Evolutionary conservation across 176 grass and related monocot genomes (phyloP).

Genomic region (Avena eriantha): DNA sequence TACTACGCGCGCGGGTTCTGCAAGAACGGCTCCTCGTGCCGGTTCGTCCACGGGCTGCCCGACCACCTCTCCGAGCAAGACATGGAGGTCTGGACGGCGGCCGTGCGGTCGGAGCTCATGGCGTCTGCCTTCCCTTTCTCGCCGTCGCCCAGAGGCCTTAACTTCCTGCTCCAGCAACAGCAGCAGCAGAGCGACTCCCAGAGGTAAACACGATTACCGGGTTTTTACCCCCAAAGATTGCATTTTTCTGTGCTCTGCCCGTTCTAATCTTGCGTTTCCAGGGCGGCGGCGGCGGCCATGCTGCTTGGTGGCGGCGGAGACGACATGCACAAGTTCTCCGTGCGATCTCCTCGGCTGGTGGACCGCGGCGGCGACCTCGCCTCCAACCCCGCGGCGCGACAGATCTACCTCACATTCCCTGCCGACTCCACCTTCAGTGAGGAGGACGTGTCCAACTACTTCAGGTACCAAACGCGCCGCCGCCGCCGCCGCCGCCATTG

Average conservation of each 20-base stretch:
- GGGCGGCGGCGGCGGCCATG: slow-evolving; percentile 60
- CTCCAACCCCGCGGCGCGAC: slow-evolving; percentile 56
- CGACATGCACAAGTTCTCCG: slow-evolving; percentile 59
- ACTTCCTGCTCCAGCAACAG: slow-evolving; percentile 56
- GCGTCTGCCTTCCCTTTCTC: slow-evolving; percentile 71
- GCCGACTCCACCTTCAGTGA: slow-evolving; percentile 86
- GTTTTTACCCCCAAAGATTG: slow-evolving; percentile 9
- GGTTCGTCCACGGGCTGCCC: slow-evolving; percentile 50
- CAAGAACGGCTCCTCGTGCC: slow-evolving; percentile 60
- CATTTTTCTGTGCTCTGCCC: not conserved
- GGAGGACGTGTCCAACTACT: slow-evolving; percentile 87
- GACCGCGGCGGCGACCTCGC: slow-evolving; percentile 60
- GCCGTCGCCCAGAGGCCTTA: slow-evolving; percentile 47
- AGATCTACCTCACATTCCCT: slow-evolving; percentile 93
- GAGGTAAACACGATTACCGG: slow-evolving; percentile 47
- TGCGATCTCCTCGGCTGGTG: slow-evolving; percentile 60
- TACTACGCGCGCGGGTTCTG: slow-evolving; percentile 63
- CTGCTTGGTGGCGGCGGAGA: slow-evolving; percentile 46
- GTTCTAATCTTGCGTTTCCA: slow-evolving; percentile 22
- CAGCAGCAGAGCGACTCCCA: slow-evolving; percentile 60
- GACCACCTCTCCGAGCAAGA: slow-evolving; percentile 55
- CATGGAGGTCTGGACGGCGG: slow-evolving; percentile 31
- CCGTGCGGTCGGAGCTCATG: slow-evolving; percentile 56
- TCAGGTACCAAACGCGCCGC: slow-evolving; percentile 57
- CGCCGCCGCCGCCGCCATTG: slow-evolving; percentile 23